Conservation (phyloP, 192 early-diverging fungal species). For the Coemansia sp. region DNA sequence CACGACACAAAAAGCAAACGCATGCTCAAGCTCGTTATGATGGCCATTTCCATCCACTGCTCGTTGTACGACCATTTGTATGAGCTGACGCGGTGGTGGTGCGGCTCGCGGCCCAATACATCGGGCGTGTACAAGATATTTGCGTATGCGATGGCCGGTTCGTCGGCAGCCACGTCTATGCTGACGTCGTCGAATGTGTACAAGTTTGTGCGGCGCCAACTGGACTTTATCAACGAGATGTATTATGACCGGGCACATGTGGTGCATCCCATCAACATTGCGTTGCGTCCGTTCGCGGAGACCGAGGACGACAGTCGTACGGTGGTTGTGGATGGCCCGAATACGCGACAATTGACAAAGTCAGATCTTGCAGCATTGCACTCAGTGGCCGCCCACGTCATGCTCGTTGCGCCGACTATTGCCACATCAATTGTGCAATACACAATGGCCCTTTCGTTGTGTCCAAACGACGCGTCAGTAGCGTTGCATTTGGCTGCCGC, state of each 20-base stretch:
- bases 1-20: conserved; percentile 9
- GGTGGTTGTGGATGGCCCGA: background rate
- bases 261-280: background rate
- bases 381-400: conserved; percentile 30
- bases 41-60: conserved; percentile 21
- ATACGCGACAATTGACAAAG: conserved; percentile 5
- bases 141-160: conserved; percentile 27
- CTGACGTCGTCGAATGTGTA: conserved; percentile 40
- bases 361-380: conserved; percentile 40
- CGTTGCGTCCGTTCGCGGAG: conserved; percentile 4
- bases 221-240: conserved; percentile 24
- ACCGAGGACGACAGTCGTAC: background rate
- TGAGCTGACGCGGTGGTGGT: conserved; percentile 41
- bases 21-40: conserved; percentile 18
- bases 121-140: conserved; percentile 32
- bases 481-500: conserved; percentile 39
- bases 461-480: conserved; percentile 28
- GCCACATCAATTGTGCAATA: conserved; percentile 28
- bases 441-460: conserved; percentile 31
- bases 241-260: conserved; percentile 11
- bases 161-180: conserved; percentile 11
- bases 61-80: conserved; percentile 22
- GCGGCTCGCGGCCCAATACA: conserved; percentile 31
- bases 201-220: conserved; percentile 47
- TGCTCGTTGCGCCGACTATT: conserved; percentile 21